Evolutionary conservation across 2,329 filamentous ascomycete genomes (phyloP), one percentile per base, ranked within the genome.

Genomic region (Ophiostoma angusticollis): DNA sequence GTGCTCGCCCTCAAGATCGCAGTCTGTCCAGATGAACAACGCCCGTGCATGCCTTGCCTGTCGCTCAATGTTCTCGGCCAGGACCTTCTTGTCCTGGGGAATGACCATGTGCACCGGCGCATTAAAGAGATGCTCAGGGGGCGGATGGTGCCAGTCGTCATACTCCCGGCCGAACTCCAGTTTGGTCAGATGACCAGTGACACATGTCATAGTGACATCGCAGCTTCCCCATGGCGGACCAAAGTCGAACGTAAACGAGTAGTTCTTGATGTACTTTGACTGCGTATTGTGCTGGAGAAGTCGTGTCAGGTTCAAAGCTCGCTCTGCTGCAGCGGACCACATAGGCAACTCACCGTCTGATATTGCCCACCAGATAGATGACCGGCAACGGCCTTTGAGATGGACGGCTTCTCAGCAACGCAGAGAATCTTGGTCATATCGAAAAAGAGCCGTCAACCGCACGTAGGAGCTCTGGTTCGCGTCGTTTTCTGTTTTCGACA

Each of bases 21-120:
- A 96, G 68, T 98, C 91, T 1, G 91, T 98, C 91, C 91, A 98
- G 50, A 98, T 95, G 58, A 93, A 89, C 23, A 98, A 67, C 11
- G 79, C 75, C 40, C 69, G 72, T n/a, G 78, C 70, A 54, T 72
- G 71, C 44, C 71, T 71, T 14, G 91, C 89, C 57, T 93, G 80
- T 1, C 71, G 64, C 49, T 80, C 74, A 52, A 98, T 91, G 54
- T 98, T 98, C 23, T 78, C 70, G 9, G 87, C 86, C 46, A 98
- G 80, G 1, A 70, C 63, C 51, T 78, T 78, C 54, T 87, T 93
- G 52, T 87, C 79, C 75, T 87, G 47, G 6, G 39, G 70, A 38
- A 94, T 71, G 37, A 63, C 70, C 9, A 74, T 79, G 30, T 74
- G 57, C 8, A 95, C 79, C 1, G 77, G 80, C 3, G 86, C 87